Base-by-base conservation (phyloP, 306 rosid species). In the Dryas octopetala region DNA sequence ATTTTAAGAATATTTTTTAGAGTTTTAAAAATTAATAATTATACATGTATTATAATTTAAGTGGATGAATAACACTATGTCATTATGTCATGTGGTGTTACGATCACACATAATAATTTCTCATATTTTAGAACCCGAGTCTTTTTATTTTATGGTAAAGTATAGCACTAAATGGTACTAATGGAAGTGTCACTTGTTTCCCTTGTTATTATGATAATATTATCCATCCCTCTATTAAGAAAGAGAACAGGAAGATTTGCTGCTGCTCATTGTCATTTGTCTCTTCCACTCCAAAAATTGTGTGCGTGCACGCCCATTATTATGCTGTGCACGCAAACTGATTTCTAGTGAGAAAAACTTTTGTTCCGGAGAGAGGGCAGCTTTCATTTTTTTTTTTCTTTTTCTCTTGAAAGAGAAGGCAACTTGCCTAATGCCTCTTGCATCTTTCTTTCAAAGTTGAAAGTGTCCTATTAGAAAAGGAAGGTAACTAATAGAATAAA, bases 281-380 rank as follows among this genome's bases (percentile, higher is more conserved):
- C 74, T 16, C 78, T 74, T 73, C 73, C 79, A 41, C 73, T 69
- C 54, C 66, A 74, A 51, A 59, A 71, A 4, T 74, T 77, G 82
- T 62, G 86, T 69, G 87, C 85, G 49, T 79, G 81, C 83, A 82
- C 84, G 81, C 75, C 81, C 83, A 49, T 74, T 14, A 48, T 50
- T 75, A 72, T 61, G 70, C 79, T 82, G 82, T 85, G 78, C 79
- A 78, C 82, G 81, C 68, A 82, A 83, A 40, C 67, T 62, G 17
- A 70, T 23, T 60, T 60, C 41, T 57, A 11, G 62, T 61, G 26
- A 53, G 47, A 23, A 66, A 32, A 71, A 61, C 44, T 52, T 43
- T 66, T 19, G 49, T 41, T 32, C 9, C 0, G 45, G 17, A 51
- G 41, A 69, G 9, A 16, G 46, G 52, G 69, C 68, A 59, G 49